A percentile compares a stretch with the other conserved stretches of the same genome.
Conservation (phyloP, 805 yeast genomes). For the Kurtzmaniella cleridarum region DNA sequence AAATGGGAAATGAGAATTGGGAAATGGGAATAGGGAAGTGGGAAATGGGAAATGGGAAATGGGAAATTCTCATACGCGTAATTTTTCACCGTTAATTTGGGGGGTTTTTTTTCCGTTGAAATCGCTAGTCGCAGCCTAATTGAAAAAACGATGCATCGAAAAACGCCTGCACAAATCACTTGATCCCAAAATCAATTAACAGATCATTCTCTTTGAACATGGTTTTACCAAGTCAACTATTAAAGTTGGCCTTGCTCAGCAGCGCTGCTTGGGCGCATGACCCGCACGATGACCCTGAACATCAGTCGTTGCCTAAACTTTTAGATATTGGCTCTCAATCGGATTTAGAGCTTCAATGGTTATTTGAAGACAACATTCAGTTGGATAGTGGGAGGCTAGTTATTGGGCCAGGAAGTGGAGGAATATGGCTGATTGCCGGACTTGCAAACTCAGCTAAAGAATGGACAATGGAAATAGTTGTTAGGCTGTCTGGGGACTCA, state of each 20-base stretch:
- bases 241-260: too few relatives aligned
- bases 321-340: conserved; percentile 16
- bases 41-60: too few relatives aligned
- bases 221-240: too few relatives aligned
- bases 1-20: too few relatives aligned
- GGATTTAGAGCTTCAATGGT: conserved; percentile 27
- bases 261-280: neutral
- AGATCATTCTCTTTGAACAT: too few relatives aligned
- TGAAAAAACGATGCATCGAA: too few relatives aligned
- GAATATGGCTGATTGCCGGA: conserved; percentile 15
- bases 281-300: conserved; percentile 15
- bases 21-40: too few relatives aligned
- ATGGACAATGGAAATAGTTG: conserved; percentile 58
- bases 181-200: too few relatives aligned
- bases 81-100: too few relatives aligned
- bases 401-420: conserved; percentile 32
- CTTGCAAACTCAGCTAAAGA: conserved; percentile 19
- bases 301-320: conserved; percentile 31
- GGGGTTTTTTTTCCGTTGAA: too few relatives aligned
- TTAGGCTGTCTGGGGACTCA: conserved; percentile 53
- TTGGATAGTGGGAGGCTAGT: conserved; percentile 89
- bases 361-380: conserved; percentile 61
- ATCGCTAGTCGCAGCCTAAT: neutral
- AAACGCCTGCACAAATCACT: too few relatives aligned
- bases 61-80: too few relatives aligned